Base-by-base conservation (phyloP, 352 stramenopile species). In the Lagenidium giganteum region DNA sequence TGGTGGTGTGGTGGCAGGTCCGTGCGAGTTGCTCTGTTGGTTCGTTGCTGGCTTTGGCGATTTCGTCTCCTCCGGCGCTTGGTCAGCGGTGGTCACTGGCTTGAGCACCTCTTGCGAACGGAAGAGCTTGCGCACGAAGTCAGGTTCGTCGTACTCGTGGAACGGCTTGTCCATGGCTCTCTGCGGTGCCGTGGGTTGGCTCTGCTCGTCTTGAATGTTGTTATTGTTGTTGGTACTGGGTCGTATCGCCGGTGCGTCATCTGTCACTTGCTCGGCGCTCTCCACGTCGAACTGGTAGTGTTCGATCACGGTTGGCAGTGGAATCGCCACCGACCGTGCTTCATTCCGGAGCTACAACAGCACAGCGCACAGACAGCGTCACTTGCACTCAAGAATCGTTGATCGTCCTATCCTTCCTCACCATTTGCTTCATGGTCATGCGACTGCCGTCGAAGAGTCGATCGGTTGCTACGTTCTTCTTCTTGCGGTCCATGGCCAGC, bases 341-440 rank as follows among this genome's bases (percentile, higher is more conserved):
- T 78, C 59, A 18, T 59, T 74, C 25, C 64, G 58, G 8, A 75
- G 56, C 64, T 73, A 37, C 16, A 47, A 23, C 5, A 22, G 20
- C n/a, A n/a, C n/a, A n/a, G n/a, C n/a, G n/a, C n/a, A 32, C 33
- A 5, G 21, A n/a, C 18, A 42, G 8, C 26, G 27, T 38, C 27
- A 22, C n/a, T n/a, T n/a, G n/a, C n/a, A n/a, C n/a, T n/a, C n/a
- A n/a, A n/a, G n/a, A n/a, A n/a, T n/a, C n/a, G n/a, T n/a, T n/a
- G n/a, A n/a, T n/a, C n/a, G n/a, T n/a, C n/a, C n/a, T n/a, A n/a
- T n/a, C n/a, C n/a, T n/a, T n/a, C n/a, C 34, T 26, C 56, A 74
- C 67, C 45, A 83, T 61, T 58, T 87, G 61, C 47, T 66, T 77
- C 26, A 75, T 54, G 1, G 75, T 87, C 71, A 85, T 80, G 26